phyloP scores from a whole-genome alignment of 2,329 filamentous ascomycete species.

The Sporothrix globosa region DNA sequence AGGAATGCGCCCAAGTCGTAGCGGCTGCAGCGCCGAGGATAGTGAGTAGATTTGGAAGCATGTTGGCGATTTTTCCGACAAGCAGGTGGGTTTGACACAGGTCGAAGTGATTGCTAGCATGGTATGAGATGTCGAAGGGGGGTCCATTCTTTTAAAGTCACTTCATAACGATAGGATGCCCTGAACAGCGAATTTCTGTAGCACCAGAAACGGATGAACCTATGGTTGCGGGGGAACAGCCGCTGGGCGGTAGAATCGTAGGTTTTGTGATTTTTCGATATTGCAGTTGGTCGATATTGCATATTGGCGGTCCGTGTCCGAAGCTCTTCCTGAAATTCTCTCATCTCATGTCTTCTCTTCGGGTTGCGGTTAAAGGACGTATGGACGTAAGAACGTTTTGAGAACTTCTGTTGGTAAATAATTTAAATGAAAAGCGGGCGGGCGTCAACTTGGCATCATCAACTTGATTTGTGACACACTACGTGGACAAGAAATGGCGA shows the following conservation, averaged over 20 bases:
- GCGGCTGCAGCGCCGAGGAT: slow-evolving; percentile 19
- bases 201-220: too few species aligned
- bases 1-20: slow-evolving; percentile 9
- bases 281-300: slow-evolving; percentile 1
- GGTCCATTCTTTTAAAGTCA: too few species aligned
- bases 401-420: background rate
- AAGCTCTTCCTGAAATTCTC: background rate
- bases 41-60: background rate
- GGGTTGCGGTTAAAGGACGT: background rate
- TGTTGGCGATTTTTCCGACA: background rate
- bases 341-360: background rate
- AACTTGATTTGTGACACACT: too few species aligned
- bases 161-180: too few species aligned
- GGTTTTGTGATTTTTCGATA: too few species aligned
- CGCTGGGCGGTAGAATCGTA: too few species aligned
- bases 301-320: slow-evolving; percentile 9
- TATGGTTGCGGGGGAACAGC: too few species aligned
- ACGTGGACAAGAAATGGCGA: too few species aligned
- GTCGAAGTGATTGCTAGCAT: background rate
- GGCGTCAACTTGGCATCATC: too few species aligned
- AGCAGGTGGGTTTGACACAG: too few species aligned
- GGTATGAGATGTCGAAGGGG: too few species aligned
- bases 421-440: background rate
- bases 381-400: background rate
- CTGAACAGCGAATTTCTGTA: too few species aligned